These are phyloP conservation scores for Tremella fuciformis DNA, from an alignment of 768 basidiomycete genomes.

Conservation along the genomic window DNA sequence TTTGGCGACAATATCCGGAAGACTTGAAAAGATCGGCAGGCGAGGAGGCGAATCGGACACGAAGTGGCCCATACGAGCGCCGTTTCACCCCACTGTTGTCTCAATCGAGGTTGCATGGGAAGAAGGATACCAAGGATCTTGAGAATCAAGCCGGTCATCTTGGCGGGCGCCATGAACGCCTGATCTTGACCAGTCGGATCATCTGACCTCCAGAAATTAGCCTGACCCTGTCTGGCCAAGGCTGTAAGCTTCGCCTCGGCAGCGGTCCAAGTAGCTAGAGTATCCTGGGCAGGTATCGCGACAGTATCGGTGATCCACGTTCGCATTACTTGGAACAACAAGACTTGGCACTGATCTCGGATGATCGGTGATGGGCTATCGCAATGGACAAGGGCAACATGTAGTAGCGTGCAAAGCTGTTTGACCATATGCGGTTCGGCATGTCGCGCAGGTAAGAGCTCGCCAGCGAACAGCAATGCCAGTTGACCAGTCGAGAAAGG, in stretches of 20 bases:
- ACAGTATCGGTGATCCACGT: conserved; percentile 60
- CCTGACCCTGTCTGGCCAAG: conserved; percentile 24
- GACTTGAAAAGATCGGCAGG: conserved; percentile 85
- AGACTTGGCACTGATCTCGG: conserved; percentile 67
- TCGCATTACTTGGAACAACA: conserved; percentile 79
- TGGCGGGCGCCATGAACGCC: conserved; percentile 41
- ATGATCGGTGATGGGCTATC: conserved; percentile 72
- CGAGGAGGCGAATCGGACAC: conserved; percentile 78
- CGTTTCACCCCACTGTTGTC: conserved; percentile 73
- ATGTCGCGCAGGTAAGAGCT: conserved; percentile 53
- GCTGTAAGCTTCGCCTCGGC: conserved; percentile 34
- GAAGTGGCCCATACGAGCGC: conserved; percentile 80
- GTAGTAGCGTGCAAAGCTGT: conserved; percentile 69
- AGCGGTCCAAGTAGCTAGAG: conserved; percentile 27
- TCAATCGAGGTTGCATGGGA: conserved; percentile 67
- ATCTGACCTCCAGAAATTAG: conserved; percentile 44
- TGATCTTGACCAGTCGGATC: conserved; percentile 24
- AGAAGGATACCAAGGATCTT: conserved; percentile 66
- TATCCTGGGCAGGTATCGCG: conserved; percentile 29
- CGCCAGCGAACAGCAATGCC: conserved; percentile 68
- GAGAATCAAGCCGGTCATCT: conserved; percentile 58
- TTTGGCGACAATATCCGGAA: conserved; percentile 75
- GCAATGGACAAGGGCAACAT: conserved; percentile 74
- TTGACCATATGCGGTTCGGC: conserved; percentile 66
- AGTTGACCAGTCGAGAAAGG: conserved; percentile 76